Evolutionary conservation across 148 eudicot genomes (phyloP).

Genomic region (Rhododendron henanense): DNA sequence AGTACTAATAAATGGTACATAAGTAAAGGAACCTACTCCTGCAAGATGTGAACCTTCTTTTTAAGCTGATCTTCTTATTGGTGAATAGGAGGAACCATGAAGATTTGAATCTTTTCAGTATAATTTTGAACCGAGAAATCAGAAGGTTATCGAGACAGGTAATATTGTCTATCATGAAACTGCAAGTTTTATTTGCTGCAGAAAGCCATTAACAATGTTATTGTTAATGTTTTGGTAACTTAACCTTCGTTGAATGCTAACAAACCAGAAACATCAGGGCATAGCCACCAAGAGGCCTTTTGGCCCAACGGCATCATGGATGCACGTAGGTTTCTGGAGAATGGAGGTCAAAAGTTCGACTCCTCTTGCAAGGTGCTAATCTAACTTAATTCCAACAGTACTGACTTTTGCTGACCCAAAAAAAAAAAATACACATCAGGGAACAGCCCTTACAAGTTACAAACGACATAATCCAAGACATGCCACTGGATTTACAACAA

Average conservation of each 20-base stretch:
- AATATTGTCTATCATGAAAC: not conserved
- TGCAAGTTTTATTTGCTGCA: not conserved
- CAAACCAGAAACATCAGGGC: not conserved
- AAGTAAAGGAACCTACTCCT: not conserved
- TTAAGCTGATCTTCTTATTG: not conserved
- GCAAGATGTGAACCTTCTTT: not conserved
- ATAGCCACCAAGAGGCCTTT: not conserved
- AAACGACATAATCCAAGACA: not conserved
- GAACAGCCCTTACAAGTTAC: not conserved
- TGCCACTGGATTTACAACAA: not conserved
- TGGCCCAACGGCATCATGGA: not conserved
- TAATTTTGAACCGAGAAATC: constrained; percentile 84
- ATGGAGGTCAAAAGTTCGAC: too few species aligned
- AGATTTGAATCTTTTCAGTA: constrained; percentile 77
- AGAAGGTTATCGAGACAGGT: constrained; percentile 82
- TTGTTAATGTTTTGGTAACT: not conserved
- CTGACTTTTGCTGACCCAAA: too few species aligned
- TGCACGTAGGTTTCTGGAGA: too few species aligned
- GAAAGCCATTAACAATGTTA: not conserved
- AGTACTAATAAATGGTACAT: not conserved
- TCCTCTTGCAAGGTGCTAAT: too few species aligned
- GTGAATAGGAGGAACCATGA: constrained; percentile 76
- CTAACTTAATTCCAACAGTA: too few species aligned
- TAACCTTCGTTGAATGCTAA: not conserved
- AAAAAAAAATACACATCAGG: not conserved